phyloP scores from a whole-genome alignment of 2,329 filamentous ascomycete genomes.

The Incumbomyces lentus region DNA sequence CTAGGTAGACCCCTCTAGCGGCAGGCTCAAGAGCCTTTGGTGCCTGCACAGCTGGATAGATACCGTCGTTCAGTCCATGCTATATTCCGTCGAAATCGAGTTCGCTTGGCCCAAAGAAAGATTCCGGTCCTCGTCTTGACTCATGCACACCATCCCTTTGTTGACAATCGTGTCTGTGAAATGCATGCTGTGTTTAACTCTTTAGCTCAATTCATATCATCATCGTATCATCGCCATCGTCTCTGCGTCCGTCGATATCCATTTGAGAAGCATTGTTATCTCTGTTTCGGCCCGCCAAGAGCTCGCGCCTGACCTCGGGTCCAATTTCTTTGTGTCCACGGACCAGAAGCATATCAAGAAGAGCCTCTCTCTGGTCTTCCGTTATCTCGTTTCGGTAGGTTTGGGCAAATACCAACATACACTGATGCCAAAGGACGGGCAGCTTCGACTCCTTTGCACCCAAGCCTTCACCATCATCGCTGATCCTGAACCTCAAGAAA shows the following conservation, averaged over 20 bases:
- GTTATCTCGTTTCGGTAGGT: conserved; percentile 93
- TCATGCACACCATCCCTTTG: no score
- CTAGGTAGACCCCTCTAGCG: no score
- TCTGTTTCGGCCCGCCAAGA: conserved; percentile 77
- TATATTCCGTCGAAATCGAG: no score
- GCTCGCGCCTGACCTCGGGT: conserved; percentile 78
- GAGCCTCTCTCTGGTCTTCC: conserved; percentile 82
- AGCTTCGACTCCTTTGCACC: conserved; percentile 48
- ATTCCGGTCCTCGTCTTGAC: no score
- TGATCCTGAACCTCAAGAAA: conserved; percentile 73
- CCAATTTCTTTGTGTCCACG: conserved; percentile 82
- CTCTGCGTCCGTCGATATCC: conserved; percentile 58
- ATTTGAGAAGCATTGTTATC: conserved; percentile 59
- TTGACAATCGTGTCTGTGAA: no score
- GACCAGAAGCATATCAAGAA: conserved; percentile 75
- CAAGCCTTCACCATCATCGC: conserved; percentile 50
- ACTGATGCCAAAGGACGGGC: conserved; percentile 95
- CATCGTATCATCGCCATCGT: conserved; percentile 22
- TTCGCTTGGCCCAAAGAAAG: no score
- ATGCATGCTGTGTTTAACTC: no score
- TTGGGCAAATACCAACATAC: conserved; percentile 81
- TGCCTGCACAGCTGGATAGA: no score
- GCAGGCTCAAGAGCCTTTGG: no score
- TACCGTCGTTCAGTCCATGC: no score
- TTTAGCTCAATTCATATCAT: conserved; percentile 3